Conservation (phyloP, 805 yeast genomes). For the Suhomyces sp. region DNA sequence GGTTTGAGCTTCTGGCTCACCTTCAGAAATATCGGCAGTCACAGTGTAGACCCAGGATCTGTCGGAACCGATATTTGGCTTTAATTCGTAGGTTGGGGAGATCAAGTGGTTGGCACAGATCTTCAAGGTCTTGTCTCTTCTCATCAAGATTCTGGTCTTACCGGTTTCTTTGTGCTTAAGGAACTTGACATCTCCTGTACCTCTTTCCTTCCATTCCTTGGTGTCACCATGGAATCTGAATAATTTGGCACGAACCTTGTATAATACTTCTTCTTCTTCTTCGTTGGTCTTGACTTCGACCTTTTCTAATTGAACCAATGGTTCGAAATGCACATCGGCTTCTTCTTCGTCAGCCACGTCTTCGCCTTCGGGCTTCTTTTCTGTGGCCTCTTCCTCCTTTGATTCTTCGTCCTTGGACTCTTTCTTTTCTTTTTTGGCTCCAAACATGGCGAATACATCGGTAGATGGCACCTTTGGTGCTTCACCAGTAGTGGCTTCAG, state of each 20-base stretch:
- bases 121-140: slow-evolving; percentile 98
- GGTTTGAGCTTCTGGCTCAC: slow-evolving; percentile 92
- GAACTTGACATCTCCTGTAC: slow-evolving; percentile 97
- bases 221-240: slow-evolving; percentile 83
- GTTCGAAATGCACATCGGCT: slow-evolving; percentile 92
- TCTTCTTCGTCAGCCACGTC: slow-evolving; percentile 59
- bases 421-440: slow-evolving; percentile 78
- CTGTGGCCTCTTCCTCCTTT: slow-evolving; percentile 30
- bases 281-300: slow-evolving; percentile 96
- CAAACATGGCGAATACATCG: slow-evolving; percentile 91
- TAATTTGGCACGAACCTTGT: slow-evolving; percentile 90
- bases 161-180: slow-evolving; percentile 79
- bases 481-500: slow-evolving; percentile 21
- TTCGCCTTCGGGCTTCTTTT: slow-evolving; percentile 45
- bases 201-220: slow-evolving; percentile 99
- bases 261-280: slow-evolving; percentile 79
- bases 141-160: slow-evolving; percentile 91
- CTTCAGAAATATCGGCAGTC: slow-evolving; percentile 88
- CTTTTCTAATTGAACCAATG: slow-evolving; percentile 89
- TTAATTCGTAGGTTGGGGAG: slow-evolving; percentile 75
- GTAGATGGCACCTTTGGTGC: slow-evolving; percentile 67
- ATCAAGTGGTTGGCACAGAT: slow-evolving; percentile 96
- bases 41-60: slow-evolving; percentile 98
- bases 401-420: slow-evolving; percentile 36
- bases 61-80: slow-evolving; percentile 94